Conservation (phyloP, 306 rosid genomes). For the Gastrolobium villosum region DNA sequence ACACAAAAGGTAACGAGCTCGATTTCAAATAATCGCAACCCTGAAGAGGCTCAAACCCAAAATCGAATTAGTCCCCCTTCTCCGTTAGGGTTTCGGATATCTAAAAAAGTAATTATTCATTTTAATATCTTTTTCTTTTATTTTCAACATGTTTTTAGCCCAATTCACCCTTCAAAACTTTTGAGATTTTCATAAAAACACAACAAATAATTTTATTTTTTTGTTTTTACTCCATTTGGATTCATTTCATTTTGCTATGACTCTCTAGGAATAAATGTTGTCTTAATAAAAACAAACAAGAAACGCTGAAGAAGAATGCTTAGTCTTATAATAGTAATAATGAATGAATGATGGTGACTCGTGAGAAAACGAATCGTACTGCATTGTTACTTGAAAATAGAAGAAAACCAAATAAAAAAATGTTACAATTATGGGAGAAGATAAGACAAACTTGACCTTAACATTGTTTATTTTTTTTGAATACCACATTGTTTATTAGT, state of each 20-base stretch:
- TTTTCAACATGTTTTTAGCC: background rate
- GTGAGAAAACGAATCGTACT: slow-evolving; percentile 26
- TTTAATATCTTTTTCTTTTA: background rate
- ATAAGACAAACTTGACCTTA: slow-evolving; percentile 57
- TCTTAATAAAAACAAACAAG: slow-evolving; percentile 41
- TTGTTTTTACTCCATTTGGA: slow-evolving; percentile 23
- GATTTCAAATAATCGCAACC: too few relatives aligned
- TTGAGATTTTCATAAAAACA: slow-evolving; percentile 1
- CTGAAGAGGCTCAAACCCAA: too few relatives aligned
- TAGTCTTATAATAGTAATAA: background rate
- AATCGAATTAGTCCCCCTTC: too few relatives aligned
- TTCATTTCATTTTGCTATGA: slow-evolving; percentile 42
- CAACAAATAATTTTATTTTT: background rate
- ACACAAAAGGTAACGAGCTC: too few relatives aligned
- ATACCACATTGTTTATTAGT: slow-evolving; percentile 32
- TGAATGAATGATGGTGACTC: slow-evolving; percentile 36
- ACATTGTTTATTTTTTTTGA: slow-evolving; percentile 36
- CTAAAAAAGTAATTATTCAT: background rate
- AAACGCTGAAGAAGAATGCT: slow-evolving; percentile 24
- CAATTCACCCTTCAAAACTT: background rate
- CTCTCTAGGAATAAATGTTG: slow-evolving; percentile 39
- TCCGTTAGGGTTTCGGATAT: too few relatives aligned
- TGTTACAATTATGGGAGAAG: background rate
- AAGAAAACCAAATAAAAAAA: slow-evolving; percentile 1
- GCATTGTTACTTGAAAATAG: slow-evolving; percentile 40